A percentile compares a stretch with the other conserved stretches of the same genome.
Evolutionary conservation across 2,329 filamentous ascomycete species (phyloP).

Genomic region (Claviceps capensis): DNA sequence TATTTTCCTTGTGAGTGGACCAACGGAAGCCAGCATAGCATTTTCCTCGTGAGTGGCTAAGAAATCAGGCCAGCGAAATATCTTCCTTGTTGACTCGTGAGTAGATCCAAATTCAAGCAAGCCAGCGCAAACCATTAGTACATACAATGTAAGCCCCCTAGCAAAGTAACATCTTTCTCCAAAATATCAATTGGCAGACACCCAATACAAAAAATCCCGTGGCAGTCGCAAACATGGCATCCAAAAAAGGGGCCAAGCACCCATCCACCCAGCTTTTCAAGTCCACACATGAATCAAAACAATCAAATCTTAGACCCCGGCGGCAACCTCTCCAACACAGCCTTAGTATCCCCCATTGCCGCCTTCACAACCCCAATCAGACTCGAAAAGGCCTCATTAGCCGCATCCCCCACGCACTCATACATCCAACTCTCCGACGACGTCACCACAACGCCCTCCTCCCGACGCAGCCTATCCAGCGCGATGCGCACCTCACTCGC

Average conservation of each 20-base stretch:
- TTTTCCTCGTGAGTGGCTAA: too few species aligned
- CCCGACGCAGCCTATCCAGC: slow-evolving; percentile 58
- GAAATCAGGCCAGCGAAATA: too few species aligned
- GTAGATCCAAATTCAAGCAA: too few species aligned
- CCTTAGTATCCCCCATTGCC: slow-evolving; percentile 54
- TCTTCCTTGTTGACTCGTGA: too few species aligned
- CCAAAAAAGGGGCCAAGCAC: neutral
- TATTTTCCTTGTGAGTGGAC: too few species aligned
- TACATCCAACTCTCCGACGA: slow-evolving; percentile 84
- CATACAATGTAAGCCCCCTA: too few species aligned
- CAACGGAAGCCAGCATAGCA: too few species aligned
- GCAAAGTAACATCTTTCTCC: too few species aligned
- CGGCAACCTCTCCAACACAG: slow-evolving; percentile 48
- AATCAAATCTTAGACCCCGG: slow-evolving; percentile 40
- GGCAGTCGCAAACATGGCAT: neutral
- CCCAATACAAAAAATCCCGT: too few species aligned
- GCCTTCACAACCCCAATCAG: slow-evolving; percentile 72
- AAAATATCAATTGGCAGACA: too few species aligned
- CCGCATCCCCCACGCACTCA: slow-evolving; percentile 76
- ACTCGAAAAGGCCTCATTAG: slow-evolving; percentile 54
- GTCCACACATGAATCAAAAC: too few species aligned
- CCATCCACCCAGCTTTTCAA: neutral
- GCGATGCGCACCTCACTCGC: slow-evolving; percentile 67
- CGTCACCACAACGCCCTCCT: slow-evolving; percentile 60
- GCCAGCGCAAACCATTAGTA: too few species aligned